Evolutionary conservation across 225 moss, liverwort and hornwort species (phyloP).

Genomic region (Rhytidiadelphus loreus): DNA sequence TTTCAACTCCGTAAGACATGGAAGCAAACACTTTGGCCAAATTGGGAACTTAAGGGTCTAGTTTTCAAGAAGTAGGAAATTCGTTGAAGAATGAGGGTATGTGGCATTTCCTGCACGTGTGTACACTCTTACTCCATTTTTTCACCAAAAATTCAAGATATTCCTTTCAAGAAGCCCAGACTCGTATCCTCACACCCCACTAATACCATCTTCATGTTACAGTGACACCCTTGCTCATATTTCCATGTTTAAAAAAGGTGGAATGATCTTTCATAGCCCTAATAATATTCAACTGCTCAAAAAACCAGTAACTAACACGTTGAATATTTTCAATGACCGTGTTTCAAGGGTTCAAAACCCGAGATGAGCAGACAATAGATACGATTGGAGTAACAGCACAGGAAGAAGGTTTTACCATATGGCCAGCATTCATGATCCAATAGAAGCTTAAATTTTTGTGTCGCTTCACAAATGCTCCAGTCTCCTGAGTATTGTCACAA

Average conservation of each 20-base stretch:
- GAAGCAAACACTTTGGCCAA: not conserved
- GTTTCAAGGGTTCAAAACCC: not conserved
- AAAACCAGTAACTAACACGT: not conserved
- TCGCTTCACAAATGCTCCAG: slow-evolving; percentile 67
- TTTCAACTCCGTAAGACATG: not conserved
- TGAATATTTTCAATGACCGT: not conserved
- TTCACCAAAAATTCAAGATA: not conserved
- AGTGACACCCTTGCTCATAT: not conserved
- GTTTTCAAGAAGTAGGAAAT: not conserved
- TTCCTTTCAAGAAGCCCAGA: not conserved
- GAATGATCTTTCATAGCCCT: not conserved
- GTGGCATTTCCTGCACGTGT: not conserved
- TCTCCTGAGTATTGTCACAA: slow-evolving; percentile 31
- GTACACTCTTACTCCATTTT: not conserved
- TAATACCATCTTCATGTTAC: not conserved
- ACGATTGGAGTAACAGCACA: not conserved
- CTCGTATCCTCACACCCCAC: not conserved
- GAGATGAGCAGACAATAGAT: not conserved
- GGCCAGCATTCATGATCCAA: slow-evolving; percentile 96
- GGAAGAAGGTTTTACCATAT: slow-evolving; percentile 49
- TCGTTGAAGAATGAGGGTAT: not conserved
- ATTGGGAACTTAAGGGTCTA: not conserved
- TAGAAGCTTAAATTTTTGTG: slow-evolving; percentile 72
- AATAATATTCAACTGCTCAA: not conserved
- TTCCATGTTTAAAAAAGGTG: not conserved